Evolutionary conservation across 768 basidiomycete species (phyloP), one percentile per base, ranked within the genome.

Genomic region (Phaffia australis): DNA sequence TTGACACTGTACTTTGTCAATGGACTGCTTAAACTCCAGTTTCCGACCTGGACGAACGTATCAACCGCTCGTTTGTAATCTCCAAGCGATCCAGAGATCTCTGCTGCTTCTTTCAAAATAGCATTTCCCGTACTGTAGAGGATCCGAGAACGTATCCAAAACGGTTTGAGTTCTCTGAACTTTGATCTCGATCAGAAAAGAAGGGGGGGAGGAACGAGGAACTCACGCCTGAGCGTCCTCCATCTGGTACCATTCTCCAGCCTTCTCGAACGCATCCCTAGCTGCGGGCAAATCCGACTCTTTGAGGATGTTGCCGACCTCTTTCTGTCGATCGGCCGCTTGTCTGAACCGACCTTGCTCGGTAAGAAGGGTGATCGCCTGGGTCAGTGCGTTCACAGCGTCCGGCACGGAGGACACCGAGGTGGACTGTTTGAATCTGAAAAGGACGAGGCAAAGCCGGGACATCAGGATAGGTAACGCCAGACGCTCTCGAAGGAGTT

Each of bases 1-100:
- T 98, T 97, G 71, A 97, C 95, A 69, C 88, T 91, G 79, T 97
- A 99, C 77, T 91, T 92, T n/a, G 95, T 98, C 71, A 98, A 78
- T 11, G 86, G 80, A 23, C 88, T 89, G 0, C 78, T 78, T 52
- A 97, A 80, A 11, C 87, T 88, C 74, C 87, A 85, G 69, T 86
- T 81, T 5, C 91, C 94, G 55, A 98, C 93, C 73, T 86, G 84
- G 73, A 92, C 88, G 72, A 94, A 99, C 68, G 85, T 85, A 68
- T 84, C 80, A 72, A 97, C 90, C 16, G 95, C 93, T 70, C 83
- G 81, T 18, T 83, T 79, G 75, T 85, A 98, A 71, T 97, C 83
- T 68, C 87, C 88, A 25, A 98, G 77, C 64, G 92, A 87, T 16
- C 88, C 95, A 71, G 89, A 87, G 15, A 97, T 82, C 76, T 99